A percentile compares a stretch with the other conserved stretches of the same genome.
phyloP scores from a whole-genome alignment of 192 early-diverging fungal species.

The Linnemannia schmuckeri region DNA sequence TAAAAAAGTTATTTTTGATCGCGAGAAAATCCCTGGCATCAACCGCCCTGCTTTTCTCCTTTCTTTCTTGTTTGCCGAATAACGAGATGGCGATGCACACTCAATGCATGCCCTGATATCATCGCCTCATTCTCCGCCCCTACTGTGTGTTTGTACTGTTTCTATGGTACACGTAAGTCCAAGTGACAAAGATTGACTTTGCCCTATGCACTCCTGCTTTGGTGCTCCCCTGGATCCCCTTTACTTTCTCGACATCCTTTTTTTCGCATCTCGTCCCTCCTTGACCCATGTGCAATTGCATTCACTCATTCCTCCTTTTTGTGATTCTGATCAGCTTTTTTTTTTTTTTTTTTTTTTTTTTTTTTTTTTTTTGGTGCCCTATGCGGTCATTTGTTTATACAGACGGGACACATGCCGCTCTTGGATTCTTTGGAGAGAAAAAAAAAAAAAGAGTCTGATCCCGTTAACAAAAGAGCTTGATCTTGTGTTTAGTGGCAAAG shows the following conservation, averaged over 20 bases:
- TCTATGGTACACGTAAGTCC: background rate
- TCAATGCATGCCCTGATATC: background rate
- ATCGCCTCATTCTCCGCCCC: background rate
- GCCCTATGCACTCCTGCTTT: slow-evolving; percentile 5
- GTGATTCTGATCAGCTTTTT: background rate
- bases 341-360: background rate
- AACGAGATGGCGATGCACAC: background rate
- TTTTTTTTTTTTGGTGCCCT: background rate
- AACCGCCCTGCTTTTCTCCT: background rate
- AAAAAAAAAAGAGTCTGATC: background rate
- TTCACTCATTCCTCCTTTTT: background rate
- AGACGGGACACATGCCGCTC: background rate
- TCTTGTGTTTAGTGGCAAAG: background rate
- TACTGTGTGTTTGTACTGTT: background rate
- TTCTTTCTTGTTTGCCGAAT: background rate
- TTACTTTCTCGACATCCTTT: background rate
- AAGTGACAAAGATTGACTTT: background rate
- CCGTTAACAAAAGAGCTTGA: background rate
- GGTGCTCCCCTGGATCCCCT: background rate
- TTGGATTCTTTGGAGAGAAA: background rate
- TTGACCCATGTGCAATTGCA: background rate
- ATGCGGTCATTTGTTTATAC: background rate
- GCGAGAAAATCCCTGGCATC: background rate
- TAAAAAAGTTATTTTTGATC: background rate
- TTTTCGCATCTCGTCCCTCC: background rate